Percentiles rank a stretch among this genome's conserved stretches.
Evolutionary conservation across 768 basidiomycete genomes (phyloP).

Genomic region (button mushroom (Agaricus bisporus)): DNA sequence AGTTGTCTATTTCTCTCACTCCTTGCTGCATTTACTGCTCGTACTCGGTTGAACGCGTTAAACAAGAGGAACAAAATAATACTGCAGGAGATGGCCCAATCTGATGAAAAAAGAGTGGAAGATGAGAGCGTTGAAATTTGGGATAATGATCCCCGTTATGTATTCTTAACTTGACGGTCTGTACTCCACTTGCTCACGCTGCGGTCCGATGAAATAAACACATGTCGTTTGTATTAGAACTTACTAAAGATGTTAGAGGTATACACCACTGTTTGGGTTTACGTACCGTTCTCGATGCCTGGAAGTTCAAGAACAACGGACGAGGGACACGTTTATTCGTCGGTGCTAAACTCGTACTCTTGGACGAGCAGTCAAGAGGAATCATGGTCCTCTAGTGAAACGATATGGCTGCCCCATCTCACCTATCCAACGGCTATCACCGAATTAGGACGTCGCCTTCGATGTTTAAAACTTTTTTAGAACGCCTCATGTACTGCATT

Average conservation of each 20-base stretch:
- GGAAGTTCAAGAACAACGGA: slow-evolving; percentile 27
- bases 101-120: slow-evolving; percentile 24
- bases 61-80: slow-evolving; percentile 33
- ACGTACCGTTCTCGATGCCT: slow-evolving; percentile 45
- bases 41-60: slow-evolving; percentile 33
- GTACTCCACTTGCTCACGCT: not conserved
- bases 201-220: too few species aligned
- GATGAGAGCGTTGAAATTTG: slow-evolving; percentile 29
- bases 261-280: slow-evolving; percentile 34
- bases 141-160: slow-evolving; percentile 47
- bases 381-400: slow-evolving; percentile 31
- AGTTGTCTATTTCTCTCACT: slow-evolving; percentile 42
- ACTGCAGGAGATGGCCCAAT: slow-evolving; percentile 4
- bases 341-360: slow-evolving; percentile 39
- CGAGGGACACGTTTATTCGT: slow-evolving; percentile 39
- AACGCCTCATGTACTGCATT: too few species aligned
- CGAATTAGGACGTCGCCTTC: too few species aligned
- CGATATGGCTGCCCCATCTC: too few species aligned
- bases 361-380: slow-evolving; percentile 43
- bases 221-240: too few species aligned
- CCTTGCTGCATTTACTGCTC: slow-evolving; percentile 34
- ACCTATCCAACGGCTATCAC: too few species aligned
- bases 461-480: too few species aligned
- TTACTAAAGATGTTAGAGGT: too few species aligned
- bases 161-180: slow-evolving; percentile 39